Evolutionary conservation across 495 filamentous ascomycete species (phyloP).

Genomic region (Podospora appendiculata): DNA sequence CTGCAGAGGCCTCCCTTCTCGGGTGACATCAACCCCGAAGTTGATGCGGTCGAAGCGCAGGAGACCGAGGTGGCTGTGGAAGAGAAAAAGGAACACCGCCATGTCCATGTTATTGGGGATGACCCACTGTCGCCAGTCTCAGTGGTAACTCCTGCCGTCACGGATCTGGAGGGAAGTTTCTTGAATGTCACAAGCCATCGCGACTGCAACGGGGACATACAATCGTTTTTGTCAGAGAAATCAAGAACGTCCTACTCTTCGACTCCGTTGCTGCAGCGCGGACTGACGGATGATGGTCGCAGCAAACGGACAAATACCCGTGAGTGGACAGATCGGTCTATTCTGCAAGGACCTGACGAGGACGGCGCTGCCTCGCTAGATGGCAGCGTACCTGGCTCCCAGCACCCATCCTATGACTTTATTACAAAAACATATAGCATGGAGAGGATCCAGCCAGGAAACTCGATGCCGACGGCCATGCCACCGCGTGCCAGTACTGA

Average conservation of each 20-base stretch:
- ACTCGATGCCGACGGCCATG: conserved; percentile 9
- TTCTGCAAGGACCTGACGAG: conserved; percentile 31
- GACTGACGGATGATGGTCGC: conserved; percentile 50
- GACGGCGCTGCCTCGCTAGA: conserved; percentile 18
- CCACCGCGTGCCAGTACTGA: conserved; percentile 25
- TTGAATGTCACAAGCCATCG: conserved; percentile 10
- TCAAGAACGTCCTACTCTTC: conserved; percentile 62
- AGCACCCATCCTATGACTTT: conserved; percentile 40
- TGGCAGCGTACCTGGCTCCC: conserved; percentile 24
- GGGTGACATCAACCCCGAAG: conserved; percentile 7
- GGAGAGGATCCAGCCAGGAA: conserved; percentile 23
- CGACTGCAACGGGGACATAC: conserved; percentile 20
- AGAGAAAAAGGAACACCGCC: conserved; percentile 41
- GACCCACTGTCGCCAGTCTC: conserved; percentile 9
- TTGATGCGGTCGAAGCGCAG: conserved; percentile 6
- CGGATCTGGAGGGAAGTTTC: conserved; percentile 14
- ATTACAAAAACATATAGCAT: conserved; percentile 39
- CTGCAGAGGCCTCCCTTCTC: conserved; percentile 13
- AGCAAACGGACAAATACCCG: conserved; percentile 27
- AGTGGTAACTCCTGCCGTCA: conserved; percentile 10
- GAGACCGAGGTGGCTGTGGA: conserved; percentile 16
- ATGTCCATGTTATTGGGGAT: conserved; percentile 32
- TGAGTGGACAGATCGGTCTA: conserved; percentile 40
- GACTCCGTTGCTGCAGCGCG: conserved; percentile 67
- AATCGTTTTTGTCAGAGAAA: conserved; percentile 42